phyloP scores from a whole-genome alignment of 208 protist genomes.

The Borovskyia barvae region DNA sequence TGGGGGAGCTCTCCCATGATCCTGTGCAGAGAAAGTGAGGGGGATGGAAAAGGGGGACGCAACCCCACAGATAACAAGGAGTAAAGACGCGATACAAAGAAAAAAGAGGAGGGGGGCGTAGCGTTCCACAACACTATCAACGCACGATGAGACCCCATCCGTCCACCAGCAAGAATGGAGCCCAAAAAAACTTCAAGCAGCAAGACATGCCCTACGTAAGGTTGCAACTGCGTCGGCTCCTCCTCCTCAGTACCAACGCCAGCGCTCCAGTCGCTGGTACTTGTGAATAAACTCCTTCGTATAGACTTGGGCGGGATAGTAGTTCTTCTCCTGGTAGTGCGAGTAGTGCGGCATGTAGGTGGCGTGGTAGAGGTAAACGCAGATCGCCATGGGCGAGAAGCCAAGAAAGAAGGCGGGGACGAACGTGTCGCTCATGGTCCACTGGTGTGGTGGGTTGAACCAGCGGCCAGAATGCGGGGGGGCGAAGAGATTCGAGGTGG shows the following conservation, averaged over 20 bases:
- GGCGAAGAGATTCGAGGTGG: conserved; percentile 88
- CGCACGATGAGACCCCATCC: not conserved
- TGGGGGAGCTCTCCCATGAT: too few species aligned
- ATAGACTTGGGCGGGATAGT: conserved; percentile 88
- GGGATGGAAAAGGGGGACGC: not conserved
- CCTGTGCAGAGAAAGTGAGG: not conserved
- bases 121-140: not conserved
- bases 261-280: conserved; percentile 89
- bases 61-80: not conserved
- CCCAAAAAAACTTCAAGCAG: conserved; percentile 2
- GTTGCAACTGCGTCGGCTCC: not conserved
- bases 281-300: conserved; percentile 92
- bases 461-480: conserved; percentile 85
- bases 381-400: conserved; percentile 80
- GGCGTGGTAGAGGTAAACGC: conserved; percentile 83
- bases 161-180: not conserved
- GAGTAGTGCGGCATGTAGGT: conserved; percentile 91
- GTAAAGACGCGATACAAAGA: not conserved
- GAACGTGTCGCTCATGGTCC: conserved; percentile 90
- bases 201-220: not conserved
- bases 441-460: conserved; percentile 92
- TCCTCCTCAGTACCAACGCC: conserved; percentile 79
- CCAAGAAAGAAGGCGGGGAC: conserved; percentile 79
- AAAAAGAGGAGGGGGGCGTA: not conserved
- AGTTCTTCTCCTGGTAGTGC: conserved; percentile 90